Evolutionary conservation across 1,139 yeast genomes (phyloP).

Genomic region (Yarrowia galli): DNA sequence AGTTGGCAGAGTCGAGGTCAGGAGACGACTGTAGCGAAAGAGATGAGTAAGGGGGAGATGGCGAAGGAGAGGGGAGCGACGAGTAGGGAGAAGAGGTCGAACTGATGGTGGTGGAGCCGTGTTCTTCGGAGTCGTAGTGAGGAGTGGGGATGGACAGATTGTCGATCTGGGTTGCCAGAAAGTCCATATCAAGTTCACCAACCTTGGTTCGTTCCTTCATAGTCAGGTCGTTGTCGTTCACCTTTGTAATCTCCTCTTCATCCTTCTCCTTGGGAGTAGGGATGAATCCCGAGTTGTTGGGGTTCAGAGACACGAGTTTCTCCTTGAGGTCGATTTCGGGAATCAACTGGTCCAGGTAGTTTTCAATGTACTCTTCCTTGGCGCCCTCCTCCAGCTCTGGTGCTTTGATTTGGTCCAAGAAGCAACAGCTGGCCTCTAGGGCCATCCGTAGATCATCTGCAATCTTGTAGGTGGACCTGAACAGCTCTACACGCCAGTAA

Average conservation of each 20-base stretch:
- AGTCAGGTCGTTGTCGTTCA: not conserved
- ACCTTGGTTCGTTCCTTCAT: not conserved
- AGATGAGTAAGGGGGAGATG: slow-evolving; percentile 17
- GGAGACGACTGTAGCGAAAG: slow-evolving; percentile 9
- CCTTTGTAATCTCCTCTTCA: not conserved
- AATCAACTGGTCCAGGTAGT: slow-evolving; percentile 4
- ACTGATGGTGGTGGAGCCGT: not conserved
- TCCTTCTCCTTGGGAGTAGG: slow-evolving; percentile 11
- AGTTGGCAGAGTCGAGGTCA: slow-evolving; percentile 21
- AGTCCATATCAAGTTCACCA: not conserved
- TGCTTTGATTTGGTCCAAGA: slow-evolving; percentile 29
- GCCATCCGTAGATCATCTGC: slow-evolving; percentile 26
- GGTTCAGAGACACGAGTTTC: slow-evolving; percentile 26
- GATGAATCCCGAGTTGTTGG: slow-evolving; percentile 8
- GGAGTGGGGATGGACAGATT: slow-evolving; percentile 14
- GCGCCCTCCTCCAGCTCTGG: slow-evolving; percentile 30
- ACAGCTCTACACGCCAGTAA: slow-evolving; percentile 68
- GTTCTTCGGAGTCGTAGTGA: slow-evolving; percentile 11
- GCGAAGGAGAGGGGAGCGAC: slow-evolving; percentile 16
- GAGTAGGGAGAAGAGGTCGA: slow-evolving; percentile 17
- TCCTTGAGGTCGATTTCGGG: slow-evolving; percentile 17
- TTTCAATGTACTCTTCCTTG: slow-evolving; percentile 38
- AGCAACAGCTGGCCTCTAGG: slow-evolving; percentile 27
- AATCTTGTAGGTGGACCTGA: slow-evolving; percentile 28
- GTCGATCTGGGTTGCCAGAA: slow-evolving; percentile 11